Evolutionary conservation across 805 yeast species (phyloP), one percentile per base, ranked within the genome.

Genomic region (Schwanniomyces pseudopolymorphus): DNA sequence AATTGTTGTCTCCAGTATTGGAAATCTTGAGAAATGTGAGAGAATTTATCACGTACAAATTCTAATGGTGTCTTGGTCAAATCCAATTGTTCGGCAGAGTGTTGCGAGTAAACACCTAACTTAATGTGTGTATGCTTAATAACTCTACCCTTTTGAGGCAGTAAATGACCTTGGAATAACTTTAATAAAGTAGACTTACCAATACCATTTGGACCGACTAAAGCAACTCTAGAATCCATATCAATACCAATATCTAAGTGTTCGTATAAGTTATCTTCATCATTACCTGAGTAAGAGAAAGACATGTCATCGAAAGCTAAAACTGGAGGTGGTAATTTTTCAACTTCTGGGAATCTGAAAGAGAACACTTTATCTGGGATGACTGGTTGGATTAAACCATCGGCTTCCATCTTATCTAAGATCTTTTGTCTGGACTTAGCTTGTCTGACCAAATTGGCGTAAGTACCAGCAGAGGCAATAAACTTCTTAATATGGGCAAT

Each of bases 341-440:
- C 98, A 52, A 91, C 96, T 33, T 85, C 90, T 44, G 97, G 89
- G 81, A 94, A 94, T 62, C 87, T 80, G 83, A 94, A 94, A 2
- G 94, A 82, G 70, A 94, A 94, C 22, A 91, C 96, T 75, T 83
- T 89, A 71, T 94, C 99, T 43, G 87, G 86, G 47, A 81, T 90
- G 59, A 94, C 99, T 45, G 96, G 85, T 74, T 88, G 88, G 63
- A 94, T 87, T 62, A 87, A 79, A 65, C 99, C 99, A 69, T 94
- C 99, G 59, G 99, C 98, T 77, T 94, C 99, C 99, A 94, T 94
- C 85, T 94, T 94, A 76, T 94, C 99, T 70, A 94, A 80, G 67
- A 94, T 94, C 85, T 94, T 94, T 81, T 94, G 99, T 77, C 98
- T 89, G 27, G 99, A 94, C 75, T 94, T 94, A 55, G 99, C 99